A percentile compares a stretch with the other conserved stretches of the same genome.
These are phyloP conservation scores for Wickerhamiella nectarea DNA, from an alignment of 805 yeast genomes.

Conservation along the genomic window DNA sequence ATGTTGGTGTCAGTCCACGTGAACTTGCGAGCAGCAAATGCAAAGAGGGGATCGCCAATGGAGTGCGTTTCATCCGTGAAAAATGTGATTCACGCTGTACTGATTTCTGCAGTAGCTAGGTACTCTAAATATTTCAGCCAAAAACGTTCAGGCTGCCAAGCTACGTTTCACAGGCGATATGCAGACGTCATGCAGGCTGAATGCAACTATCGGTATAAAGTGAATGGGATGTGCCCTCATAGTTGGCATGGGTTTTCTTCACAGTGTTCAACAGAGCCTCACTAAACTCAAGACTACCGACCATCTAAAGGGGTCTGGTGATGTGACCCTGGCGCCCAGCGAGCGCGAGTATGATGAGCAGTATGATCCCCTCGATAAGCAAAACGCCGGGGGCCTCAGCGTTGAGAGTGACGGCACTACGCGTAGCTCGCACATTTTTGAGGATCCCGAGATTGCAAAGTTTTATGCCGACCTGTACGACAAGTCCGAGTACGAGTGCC, in stretches of 20 bases:
- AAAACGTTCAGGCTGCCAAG: no score
- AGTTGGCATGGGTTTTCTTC: constrained; percentile 1
- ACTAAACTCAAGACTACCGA: constrained; percentile 5
- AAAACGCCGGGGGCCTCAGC: neutral
- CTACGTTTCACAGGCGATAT: no score
- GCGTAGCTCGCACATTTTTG: constrained; percentile 24
- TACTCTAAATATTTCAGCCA: no score
- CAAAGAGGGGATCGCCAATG: no score
- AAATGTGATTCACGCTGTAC: no score
- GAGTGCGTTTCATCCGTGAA: no score
- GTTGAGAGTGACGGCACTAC: neutral
- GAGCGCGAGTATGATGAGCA: constrained; percentile 1
- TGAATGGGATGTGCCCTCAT: neutral
- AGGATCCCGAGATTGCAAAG: constrained; percentile 36
- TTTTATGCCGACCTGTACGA: constrained; percentile 27
- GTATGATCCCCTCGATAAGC: constrained; percentile 3
- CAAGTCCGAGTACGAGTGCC: constrained; percentile 35
- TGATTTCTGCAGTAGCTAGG: no score
- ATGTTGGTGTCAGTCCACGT: constrained; percentile 1
- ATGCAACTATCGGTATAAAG: neutral
- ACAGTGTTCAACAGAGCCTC: neutral
- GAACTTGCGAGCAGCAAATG: constrained; percentile 1
- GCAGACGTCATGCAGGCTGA: neutral
- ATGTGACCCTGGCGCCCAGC: constrained; percentile 6
- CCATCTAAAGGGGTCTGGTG: constrained; percentile 3